phyloP scores from a whole-genome alignment of 768 basidiomycete genomes.

The Boletus rubropictus region DNA sequence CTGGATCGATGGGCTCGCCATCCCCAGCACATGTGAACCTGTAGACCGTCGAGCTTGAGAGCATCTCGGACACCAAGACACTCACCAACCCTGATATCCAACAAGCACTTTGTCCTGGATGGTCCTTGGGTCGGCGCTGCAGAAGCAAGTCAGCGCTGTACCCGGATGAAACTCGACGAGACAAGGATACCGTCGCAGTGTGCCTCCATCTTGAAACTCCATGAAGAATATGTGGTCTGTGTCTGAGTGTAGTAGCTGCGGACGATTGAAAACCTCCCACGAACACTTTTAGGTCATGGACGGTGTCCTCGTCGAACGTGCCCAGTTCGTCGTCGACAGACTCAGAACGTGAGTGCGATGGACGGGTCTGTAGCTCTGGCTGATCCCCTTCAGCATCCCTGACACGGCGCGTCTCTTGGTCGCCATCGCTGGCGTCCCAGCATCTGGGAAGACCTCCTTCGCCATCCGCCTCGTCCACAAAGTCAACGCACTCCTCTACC shows the following conservation, averaged over 20 bases:
- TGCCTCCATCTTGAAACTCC: not conserved
- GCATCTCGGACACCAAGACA: not conserved
- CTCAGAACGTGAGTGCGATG: conserved; percentile 34
- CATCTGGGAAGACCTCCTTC: conserved; percentile 81
- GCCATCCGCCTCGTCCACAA: conserved; percentile 51
- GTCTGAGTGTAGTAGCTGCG: not conserved
- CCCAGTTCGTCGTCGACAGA: conserved; percentile 32
- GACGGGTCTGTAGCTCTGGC: not conserved
- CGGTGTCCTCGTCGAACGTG: conserved; percentile 35
- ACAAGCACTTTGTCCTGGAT: conserved; percentile 82
- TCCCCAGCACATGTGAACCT: conserved; percentile 74
- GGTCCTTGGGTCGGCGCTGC: conserved; percentile 61
- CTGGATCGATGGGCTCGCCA: conserved; percentile 60
- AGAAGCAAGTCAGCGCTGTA: not conserved
- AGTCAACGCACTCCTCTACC: conserved; percentile 41
- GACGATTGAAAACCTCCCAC: not conserved
- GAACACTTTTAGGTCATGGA: no score
- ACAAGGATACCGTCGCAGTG: not conserved
- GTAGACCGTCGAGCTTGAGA: not conserved
- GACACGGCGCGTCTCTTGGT: conserved; percentile 49
- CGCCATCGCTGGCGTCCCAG: conserved; percentile 75
- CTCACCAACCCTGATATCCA: conserved; percentile 84
- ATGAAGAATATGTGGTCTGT: not conserved
- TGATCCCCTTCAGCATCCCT: conserved; percentile 8
- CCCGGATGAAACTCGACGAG: not conserved